Evolutionary conservation across 306 rosid genomes (phyloP).

Genomic region (Fragaria vesca): DNA sequence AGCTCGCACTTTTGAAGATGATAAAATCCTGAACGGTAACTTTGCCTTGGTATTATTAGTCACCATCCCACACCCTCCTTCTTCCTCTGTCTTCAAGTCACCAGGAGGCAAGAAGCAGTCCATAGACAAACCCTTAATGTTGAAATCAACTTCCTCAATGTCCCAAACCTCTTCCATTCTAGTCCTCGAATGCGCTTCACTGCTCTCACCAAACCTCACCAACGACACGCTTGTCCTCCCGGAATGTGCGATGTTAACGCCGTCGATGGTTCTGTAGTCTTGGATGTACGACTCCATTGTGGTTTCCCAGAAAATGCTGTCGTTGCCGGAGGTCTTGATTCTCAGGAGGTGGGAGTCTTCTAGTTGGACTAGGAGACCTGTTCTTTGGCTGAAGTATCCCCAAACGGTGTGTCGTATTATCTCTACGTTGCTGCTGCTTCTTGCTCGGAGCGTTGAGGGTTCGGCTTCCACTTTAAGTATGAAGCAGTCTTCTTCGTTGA

Average conservation of each 20-base stretch:
- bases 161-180: conserved; percentile 87
- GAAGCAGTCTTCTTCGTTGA: conserved; percentile 77
- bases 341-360: conserved; percentile 81
- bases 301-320: conserved; percentile 79
- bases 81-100: conserved; percentile 66
- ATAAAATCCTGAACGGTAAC: conserved; percentile 57
- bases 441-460: conserved; percentile 43
- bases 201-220: conserved; percentile 62
- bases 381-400: conserved; percentile 93
- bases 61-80: conserved; percentile 22
- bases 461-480: conserved; percentile 67
- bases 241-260: conserved; percentile 66
- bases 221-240: conserved; percentile 69
- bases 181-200: conserved; percentile 59
- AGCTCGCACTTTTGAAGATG: conserved; percentile 59
- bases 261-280: conserved; percentile 69
- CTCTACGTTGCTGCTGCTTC: conserved; percentile 79
- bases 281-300: conserved; percentile 71
- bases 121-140: conserved; percentile 67
- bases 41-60: conserved; percentile 18
- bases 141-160: conserved; percentile 85
- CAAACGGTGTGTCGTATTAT: conserved; percentile 77
- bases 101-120: conserved; percentile 89
- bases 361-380: conserved; percentile 71
- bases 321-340: conserved; percentile 47